These are phyloP conservation scores for Tympanopsis confertula DNA, from an alignment of 2,329 filamentous ascomycete species.

Conservation along the genomic window DNA sequence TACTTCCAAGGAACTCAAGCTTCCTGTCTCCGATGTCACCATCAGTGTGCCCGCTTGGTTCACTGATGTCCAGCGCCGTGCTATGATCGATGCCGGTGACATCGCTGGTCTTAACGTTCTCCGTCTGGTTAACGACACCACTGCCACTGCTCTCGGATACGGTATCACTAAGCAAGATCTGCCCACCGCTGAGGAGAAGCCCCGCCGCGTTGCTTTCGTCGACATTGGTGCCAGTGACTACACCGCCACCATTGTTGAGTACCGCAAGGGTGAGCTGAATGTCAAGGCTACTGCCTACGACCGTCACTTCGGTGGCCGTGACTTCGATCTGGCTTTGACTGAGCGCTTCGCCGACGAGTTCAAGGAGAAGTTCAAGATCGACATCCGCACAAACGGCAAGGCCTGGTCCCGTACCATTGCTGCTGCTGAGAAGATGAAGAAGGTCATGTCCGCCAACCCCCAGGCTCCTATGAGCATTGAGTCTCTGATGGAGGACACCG, in stretches of 20 bases:
- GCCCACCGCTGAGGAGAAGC: slow-evolving; percentile 78
- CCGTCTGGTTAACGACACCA: slow-evolving; percentile 94
- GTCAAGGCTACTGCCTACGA: slow-evolving; percentile 90
- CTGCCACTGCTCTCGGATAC: slow-evolving; percentile 87
- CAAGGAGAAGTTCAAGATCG: slow-evolving; percentile 95
- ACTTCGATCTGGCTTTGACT: slow-evolving; percentile 90
- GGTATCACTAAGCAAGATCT: slow-evolving; percentile 97
- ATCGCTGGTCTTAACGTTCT: slow-evolving; percentile 88
- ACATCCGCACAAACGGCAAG: slow-evolving; percentile 83
- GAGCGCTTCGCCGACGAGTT: slow-evolving; percentile 94
- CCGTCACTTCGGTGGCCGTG: slow-evolving; percentile 90
- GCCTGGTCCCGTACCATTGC: slow-evolving; percentile 76
- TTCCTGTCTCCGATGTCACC: slow-evolving; percentile 85
- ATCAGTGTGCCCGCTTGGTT: slow-evolving; percentile 95
- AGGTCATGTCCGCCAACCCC: slow-evolving; percentile 91
- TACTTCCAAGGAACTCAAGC: slow-evolving; percentile 73
- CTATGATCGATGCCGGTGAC: slow-evolving; percentile 80
- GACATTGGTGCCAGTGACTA: slow-evolving; percentile 97
- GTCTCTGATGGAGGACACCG: slow-evolving; percentile 95
- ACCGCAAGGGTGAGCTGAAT: slow-evolving; percentile 88
- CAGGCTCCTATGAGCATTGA: slow-evolving; percentile 90
- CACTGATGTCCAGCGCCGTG: slow-evolving; percentile 83
- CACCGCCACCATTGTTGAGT: slow-evolving; percentile 87
- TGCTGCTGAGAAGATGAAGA: slow-evolving; percentile 95
- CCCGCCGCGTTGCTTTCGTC: slow-evolving; percentile 78